Evolutionary conservation across 805 yeast species (phyloP).

Genomic region (Brettanomyces nanus): DNA sequence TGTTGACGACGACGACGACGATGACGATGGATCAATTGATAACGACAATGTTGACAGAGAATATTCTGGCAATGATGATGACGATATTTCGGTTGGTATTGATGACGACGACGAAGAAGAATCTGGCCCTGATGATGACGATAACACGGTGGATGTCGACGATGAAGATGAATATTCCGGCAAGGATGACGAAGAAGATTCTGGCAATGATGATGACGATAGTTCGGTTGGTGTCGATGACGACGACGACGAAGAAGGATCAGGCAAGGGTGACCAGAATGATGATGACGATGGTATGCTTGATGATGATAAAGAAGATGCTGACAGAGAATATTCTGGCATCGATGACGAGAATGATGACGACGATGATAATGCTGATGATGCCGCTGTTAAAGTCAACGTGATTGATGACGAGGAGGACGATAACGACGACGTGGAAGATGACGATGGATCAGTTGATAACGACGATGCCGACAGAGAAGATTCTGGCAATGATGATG

Average conservation of each 20-base stretch:
- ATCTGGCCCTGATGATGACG: neutral
- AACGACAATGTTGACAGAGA: neutral
- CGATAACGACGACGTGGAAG: neutral
- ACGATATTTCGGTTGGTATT: too few relatives aligned
- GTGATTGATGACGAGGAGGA: conserved; percentile 3
- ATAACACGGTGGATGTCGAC: too few relatives aligned
- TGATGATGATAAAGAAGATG: conserved; percentile 2
- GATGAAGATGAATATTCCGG: too few relatives aligned
- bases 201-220: too few relatives aligned
- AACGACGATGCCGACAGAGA: conserved; percentile 1
- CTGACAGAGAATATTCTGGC: conserved; percentile 1
- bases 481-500: too few relatives aligned
- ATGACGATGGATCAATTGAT: neutral
- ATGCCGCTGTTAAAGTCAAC: too few relatives aligned
- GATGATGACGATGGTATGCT: neutral
- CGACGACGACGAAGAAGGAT: neutral
- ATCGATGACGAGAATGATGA: conserved; percentile 3
- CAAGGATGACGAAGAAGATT: too few relatives aligned
- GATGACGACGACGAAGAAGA: neutral
- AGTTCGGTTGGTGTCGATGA: too few relatives aligned
- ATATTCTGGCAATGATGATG: neutral
- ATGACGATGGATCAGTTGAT: neutral
- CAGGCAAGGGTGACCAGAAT: neutral
- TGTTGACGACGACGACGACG: neutral
- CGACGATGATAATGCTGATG: conserved; percentile 1